Evolutionary conservation across 352 stramenopile genomes (phyloP).

Genomic region (Pythium aphanidermatum): DNA sequence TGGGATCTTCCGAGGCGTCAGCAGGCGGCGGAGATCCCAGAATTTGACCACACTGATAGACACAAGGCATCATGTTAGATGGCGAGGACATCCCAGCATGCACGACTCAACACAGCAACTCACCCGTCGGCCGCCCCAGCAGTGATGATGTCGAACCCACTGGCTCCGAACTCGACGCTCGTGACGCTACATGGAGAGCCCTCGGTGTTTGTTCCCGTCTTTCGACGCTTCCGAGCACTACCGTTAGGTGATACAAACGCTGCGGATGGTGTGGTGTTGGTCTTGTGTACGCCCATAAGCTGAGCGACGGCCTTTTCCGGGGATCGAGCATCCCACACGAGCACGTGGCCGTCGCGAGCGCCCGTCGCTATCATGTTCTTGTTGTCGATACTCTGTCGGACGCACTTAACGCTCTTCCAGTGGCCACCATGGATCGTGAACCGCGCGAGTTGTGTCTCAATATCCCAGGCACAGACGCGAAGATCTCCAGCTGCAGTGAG

Average conservation of each 20-base stretch:
- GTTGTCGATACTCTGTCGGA: conserved; percentile 36
- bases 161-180: conserved; percentile 52
- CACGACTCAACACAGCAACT: neutral
- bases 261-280: conserved; percentile 6
- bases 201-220: conserved; percentile 7
- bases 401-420: conserved; percentile 69
- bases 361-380: conserved; percentile 45
- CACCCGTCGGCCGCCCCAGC: conserved; percentile 50
- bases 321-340: conserved; percentile 48
- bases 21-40: conserved; percentile 53
- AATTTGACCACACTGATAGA: conserved; percentile 42
- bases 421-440: conserved; percentile 38
- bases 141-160: conserved; percentile 40
- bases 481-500: conserved; percentile 56
- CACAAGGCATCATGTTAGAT: no score
- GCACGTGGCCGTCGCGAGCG: conserved; percentile 50
- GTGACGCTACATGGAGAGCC: conserved; percentile 47
- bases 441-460: conserved; percentile 28
- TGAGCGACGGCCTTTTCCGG: conserved; percentile 14
- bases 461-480: conserved; percentile 48
- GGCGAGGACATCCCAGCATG: neutral
- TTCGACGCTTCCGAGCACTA: conserved; percentile 24
- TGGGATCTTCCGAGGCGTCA: conserved; percentile 12
- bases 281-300: conserved; percentile 34
- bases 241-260: conserved; percentile 30